phyloP scores from a whole-genome alignment of 306 rosid species.

The Sicyos baderoa region DNA sequence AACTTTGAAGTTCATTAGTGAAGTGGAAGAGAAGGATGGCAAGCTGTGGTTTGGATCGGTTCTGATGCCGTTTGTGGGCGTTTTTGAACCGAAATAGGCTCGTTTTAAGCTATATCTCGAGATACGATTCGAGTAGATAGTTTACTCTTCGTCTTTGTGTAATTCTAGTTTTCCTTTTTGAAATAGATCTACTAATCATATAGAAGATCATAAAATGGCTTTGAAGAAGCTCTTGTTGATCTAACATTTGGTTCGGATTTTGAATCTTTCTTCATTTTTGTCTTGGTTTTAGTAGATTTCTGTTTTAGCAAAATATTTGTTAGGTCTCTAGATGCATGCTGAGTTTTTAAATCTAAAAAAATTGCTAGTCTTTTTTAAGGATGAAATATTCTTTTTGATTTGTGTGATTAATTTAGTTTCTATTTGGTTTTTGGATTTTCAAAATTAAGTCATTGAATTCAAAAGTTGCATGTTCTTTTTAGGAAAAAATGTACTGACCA shows the following conservation, averaged over 20 bases:
- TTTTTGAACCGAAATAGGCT: constrained; percentile 22
- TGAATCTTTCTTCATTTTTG: background rate
- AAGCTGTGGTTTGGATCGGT: constrained; percentile 82
- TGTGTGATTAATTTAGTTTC: too few relatives aligned
- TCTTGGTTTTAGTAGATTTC: background rate
- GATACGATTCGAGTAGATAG: background rate
- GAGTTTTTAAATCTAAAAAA: too few relatives aligned
- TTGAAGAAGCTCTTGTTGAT: background rate
- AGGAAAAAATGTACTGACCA: too few relatives aligned
- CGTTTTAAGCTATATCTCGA: background rate
- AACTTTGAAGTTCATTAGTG: constrained; percentile 58
- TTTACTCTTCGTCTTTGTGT: background rate
- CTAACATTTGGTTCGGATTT: constrained; percentile 1
- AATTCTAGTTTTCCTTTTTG: background rate
- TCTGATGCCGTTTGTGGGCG: constrained; percentile 67
- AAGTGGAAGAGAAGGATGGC: constrained; percentile 86
- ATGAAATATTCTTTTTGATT: too few relatives aligned
- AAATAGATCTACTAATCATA: background rate
- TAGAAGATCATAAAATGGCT: background rate
- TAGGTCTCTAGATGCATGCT: too few relatives aligned
- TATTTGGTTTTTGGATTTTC: too few relatives aligned
- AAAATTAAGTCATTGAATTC: too few relatives aligned
- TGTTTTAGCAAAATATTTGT: too few relatives aligned
- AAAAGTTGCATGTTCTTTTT: too few relatives aligned
- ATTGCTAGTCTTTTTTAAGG: too few relatives aligned